Evolutionary conservation across 805 yeast genomes (phyloP).

Genomic region (Candida cerambycidarum): DNA sequence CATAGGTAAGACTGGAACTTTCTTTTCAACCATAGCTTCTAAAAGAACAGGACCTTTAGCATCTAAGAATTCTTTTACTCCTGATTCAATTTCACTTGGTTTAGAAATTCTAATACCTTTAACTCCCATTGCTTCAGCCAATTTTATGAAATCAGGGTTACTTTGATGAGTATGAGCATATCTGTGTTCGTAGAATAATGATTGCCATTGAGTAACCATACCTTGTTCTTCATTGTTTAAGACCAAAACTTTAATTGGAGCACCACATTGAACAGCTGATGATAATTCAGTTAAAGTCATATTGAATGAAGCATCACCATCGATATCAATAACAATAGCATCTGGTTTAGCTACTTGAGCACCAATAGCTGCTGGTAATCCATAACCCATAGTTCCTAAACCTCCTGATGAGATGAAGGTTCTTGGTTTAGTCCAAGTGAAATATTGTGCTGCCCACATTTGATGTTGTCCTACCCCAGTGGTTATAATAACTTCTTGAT

Average conservation of each 20-base stretch:
- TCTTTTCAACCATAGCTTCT: constrained; percentile 88
- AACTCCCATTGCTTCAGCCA: constrained; percentile 93
- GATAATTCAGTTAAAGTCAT: constrained; percentile 94
- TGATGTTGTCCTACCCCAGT: constrained; percentile 99
- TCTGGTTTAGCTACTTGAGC: constrained; percentile 97
- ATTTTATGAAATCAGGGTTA: constrained; percentile 90
- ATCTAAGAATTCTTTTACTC: constrained; percentile 64
- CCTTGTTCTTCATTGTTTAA: constrained; percentile 99
- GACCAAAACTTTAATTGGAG: constrained; percentile 87
- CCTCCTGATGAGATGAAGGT: constrained; percentile 98
- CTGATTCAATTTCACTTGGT: constrained; percentile 57
- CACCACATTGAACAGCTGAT: constrained; percentile 89
- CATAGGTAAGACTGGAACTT: constrained; percentile 97
- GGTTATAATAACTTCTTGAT: constrained; percentile 80
- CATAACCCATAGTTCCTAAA: constrained; percentile 98
- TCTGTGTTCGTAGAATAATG: constrained; percentile 93
- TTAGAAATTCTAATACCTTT: constrained; percentile 72
- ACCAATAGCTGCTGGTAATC: constrained; percentile 97
- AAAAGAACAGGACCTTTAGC: constrained; percentile 82
- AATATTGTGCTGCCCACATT: constrained; percentile 99
- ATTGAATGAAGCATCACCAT: constrained; percentile 98
- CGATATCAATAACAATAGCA: constrained; percentile 92
- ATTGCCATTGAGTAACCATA: constrained; percentile 99
- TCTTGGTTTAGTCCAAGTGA: constrained; percentile 91
- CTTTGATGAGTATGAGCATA: constrained; percentile 97